phyloP scores from a whole-genome alignment of 2,329 filamentous ascomycete species.

The Microsporum audouinii region DNA sequence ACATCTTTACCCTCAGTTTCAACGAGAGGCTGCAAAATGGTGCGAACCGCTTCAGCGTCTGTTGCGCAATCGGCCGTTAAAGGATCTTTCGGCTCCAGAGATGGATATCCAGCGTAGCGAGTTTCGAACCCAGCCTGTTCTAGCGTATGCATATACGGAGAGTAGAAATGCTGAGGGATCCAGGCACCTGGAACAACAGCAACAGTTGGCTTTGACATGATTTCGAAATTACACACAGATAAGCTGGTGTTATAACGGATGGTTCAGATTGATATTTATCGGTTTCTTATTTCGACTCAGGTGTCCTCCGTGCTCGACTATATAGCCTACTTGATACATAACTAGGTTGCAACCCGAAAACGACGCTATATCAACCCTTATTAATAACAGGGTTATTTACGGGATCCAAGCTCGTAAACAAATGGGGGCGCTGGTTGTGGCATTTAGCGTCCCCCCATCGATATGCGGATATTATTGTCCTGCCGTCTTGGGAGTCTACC shows the following conservation, averaged over 20 bases:
- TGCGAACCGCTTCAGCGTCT: conserved; percentile 20
- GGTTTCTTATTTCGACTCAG: not conserved
- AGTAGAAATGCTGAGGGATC: conserved; percentile 19
- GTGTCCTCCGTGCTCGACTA: not conserved
- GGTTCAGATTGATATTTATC: not conserved
- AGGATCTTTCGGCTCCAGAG: conserved; percentile 7
- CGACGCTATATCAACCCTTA: not conserved
- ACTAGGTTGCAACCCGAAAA: not conserved
- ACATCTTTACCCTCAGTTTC: conserved; percentile 27
- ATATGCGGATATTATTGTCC: not conserved
- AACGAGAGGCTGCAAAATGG: conserved; percentile 18
- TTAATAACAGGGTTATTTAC: not conserved
- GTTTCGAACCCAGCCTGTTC: conserved; percentile 22
- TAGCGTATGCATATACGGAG: conserved; percentile 21
- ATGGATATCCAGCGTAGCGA: conserved; percentile 9
- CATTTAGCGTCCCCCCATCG: not conserved
- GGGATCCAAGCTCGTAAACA: not conserved
- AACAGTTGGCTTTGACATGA: conserved; percentile 23
- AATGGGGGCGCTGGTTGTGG: not conserved
- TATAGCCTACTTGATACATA: not conserved
- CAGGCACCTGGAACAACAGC: conserved; percentile 31
- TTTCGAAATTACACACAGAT: not conserved
- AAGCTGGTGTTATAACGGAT: not conserved
- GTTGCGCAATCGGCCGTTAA: conserved; percentile 15
- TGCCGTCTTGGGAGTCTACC: not conserved